Conservation (phyloP, 2,329 filamentous ascomycete species). For the Orbilia ellipsospora region DNA sequence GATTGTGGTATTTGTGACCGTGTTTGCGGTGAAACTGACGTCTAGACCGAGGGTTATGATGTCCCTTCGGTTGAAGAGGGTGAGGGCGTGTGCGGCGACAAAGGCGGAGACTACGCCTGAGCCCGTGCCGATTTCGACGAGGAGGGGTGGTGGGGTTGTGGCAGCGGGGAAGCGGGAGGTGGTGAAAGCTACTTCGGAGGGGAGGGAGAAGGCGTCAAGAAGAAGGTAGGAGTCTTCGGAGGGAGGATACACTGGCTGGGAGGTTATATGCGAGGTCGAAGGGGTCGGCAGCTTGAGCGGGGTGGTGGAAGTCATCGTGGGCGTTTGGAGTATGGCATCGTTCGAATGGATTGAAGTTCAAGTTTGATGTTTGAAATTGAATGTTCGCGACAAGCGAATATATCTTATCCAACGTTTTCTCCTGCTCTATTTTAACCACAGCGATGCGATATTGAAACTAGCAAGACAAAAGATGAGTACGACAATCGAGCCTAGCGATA, state of each 20-base stretch:
- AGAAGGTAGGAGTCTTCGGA: conserved; percentile 96
- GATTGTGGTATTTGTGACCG: conserved; percentile 74
- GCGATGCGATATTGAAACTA: not conserved
- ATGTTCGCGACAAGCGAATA: conserved; percentile 5
- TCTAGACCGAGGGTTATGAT: conserved; percentile 82
- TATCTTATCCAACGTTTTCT: not conserved
- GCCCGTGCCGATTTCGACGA: conserved; percentile 88
- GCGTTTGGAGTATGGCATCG: conserved; percentile 42
- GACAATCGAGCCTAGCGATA: conserved; percentile 2
- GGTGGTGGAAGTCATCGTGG: conserved; percentile 37
- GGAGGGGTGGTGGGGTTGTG: conserved; percentile 67
- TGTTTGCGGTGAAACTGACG: conserved; percentile 82
- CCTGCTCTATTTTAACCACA: not conserved
- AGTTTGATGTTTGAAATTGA: conserved; percentile 12
- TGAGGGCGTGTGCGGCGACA: conserved; percentile 76
- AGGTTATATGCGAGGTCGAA: conserved; percentile 89
- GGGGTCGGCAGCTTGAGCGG: conserved; percentile 76
- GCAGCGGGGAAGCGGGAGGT: conserved; percentile 69
- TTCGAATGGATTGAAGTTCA: not conserved
- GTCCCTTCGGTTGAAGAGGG: conserved; percentile 77
- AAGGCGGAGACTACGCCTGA: conserved; percentile 96
- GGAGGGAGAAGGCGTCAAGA: conserved; percentile 85
- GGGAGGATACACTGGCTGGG: conserved; percentile 90
- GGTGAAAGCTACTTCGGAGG: conserved; percentile 76
- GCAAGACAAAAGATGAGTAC: conserved; percentile 10